Evolutionary conservation across 2,329 filamentous ascomycete genomes (phyloP), one percentile per base, ranked within the genome.

Genomic region (Epichloe gansuensis): DNA sequence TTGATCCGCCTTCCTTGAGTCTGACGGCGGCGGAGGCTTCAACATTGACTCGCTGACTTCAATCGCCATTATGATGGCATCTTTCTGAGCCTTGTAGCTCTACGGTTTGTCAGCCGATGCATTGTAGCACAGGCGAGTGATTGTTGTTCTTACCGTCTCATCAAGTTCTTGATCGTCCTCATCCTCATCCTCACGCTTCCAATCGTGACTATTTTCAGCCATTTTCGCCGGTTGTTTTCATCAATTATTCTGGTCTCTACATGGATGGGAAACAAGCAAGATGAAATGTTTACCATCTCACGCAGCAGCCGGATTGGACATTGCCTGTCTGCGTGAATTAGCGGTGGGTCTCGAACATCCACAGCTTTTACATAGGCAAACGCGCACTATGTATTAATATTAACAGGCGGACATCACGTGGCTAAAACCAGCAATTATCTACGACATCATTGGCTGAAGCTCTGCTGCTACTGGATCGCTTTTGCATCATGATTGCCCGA

Each of bases 41-140:
- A 97, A 73, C 91, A 97, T 98, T 0, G 89, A 90, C 39, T 81
- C 71, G 74, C 87, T 96, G 64, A 97, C 77, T 62, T 97, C 86
- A 62, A 98, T 95, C 13, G 90, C 91, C 65, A 98, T 91, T 25
- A 98, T 77, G n/a, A 97, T 80, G n/a, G 93, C 93, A 82, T 98
- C 93, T 72, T 95, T 96, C 65, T 91, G 85, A 1, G 85, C 78
- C 72, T 91, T 94, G 74, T 93, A 98, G 68, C 82, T 84, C 89
- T 91, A 60, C 11, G 15, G 9, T 5, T 4, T 25, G 15, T 47
- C 44, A 52, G 52, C 55, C 28, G 54, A 51, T 13, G n/a, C 31
- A 42, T 28, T 21, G 9, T 17, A 15, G 45, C n/a, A 3, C 3
- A 21, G 21, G 21, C 15, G 35, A 25, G 7, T n/a, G 9, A 43